A percentile compares a stretch with the other conserved stretches of the same genome.
phyloP scores from a whole-genome alignment of 306 rosid genomes.

The Inga laurina region DNA sequence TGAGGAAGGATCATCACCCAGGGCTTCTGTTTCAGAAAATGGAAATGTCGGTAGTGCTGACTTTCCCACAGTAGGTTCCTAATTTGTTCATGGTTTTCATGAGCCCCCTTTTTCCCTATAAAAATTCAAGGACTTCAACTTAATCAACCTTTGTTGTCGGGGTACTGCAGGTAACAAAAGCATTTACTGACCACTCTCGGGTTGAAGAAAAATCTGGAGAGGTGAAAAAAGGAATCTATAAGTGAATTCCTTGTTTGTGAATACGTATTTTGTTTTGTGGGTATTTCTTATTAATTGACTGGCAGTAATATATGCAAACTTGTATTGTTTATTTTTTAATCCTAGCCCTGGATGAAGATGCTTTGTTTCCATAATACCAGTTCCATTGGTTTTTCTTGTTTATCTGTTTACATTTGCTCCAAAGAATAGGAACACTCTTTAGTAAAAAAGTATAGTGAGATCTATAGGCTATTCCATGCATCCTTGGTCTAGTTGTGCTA shows the following conservation, averaged over 20 bases:
- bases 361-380: background rate
- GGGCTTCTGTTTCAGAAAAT: constrained; percentile 84
- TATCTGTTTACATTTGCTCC: background rate
- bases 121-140: constrained; percentile 9
- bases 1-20: constrained; percentile 96
- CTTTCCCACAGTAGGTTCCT: constrained; percentile 56
- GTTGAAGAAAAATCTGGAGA: constrained; percentile 67
- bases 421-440: background rate
- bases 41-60: constrained; percentile 62
- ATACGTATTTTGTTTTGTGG: constrained; percentile 21
- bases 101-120: background rate
- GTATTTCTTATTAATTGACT: background rate
- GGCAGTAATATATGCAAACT: background rate
- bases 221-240: constrained; percentile 41
- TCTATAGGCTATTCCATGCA: background rate
- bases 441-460: background rate
- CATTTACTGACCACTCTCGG: constrained; percentile 53
- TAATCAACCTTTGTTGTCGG: constrained; percentile 27
- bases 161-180: constrained; percentile 60
- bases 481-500: constrained; percentile 1
- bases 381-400: background rate
- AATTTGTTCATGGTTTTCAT: constrained; percentile 26
- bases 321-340: background rate
- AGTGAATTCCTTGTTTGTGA: constrained; percentile 20
- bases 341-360: background rate